Base-by-base conservation (phyloP, 2,329 filamentous ascomycete species). In the Colletotrichum tropicicola region DNA sequence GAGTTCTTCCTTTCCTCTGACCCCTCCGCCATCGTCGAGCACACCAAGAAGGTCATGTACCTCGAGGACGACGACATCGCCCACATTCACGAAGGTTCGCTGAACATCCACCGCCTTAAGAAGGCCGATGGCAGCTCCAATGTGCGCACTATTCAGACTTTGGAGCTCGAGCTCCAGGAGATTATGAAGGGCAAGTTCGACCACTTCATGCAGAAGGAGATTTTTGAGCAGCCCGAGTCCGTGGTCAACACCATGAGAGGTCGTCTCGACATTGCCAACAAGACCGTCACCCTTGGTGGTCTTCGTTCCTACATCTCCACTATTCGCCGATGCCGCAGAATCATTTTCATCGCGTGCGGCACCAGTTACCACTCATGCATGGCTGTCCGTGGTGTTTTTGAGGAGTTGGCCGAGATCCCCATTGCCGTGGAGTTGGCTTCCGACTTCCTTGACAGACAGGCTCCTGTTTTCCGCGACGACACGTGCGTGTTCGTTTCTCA, bases 101-200 rank as follows among this genome's bases (percentile, higher is more conserved):
- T 99, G 73, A 98, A 99, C 88, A 99, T 99, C 75, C 96, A 99
- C 87, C 93, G 96, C 77, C 87, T 98, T 73, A 94, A 92, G 82
- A 98, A 98, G 89, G 92, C 94, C 73, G 95, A 98, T 78, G 95
- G 95, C 71, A 94, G 92, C 77, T 97, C 93, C 82, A 98, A 98
- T 77, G 94, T 98, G 73, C 94, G 96, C 79, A 93, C 92, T 73
- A 99, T 99, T 79, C 96, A 99, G 87, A 99, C 96, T 59, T 89
- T 99, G 60, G 96, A 99, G 86, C 92, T 99, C 53, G 94, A 99
- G 86, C 91, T 99, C 70, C 96, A 99, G 85, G 94, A 99, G 86
- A 99, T 99, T 82, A 99, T 99, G 96, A 99, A 99, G 91, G 96
- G 96, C 81, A 97, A 96, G 79, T 99, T 98, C 82, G 96, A 99